phyloP scores from a whole-genome alignment of 225 moss, liverwort and hornwort species.

The Bryum argenteum region DNA sequence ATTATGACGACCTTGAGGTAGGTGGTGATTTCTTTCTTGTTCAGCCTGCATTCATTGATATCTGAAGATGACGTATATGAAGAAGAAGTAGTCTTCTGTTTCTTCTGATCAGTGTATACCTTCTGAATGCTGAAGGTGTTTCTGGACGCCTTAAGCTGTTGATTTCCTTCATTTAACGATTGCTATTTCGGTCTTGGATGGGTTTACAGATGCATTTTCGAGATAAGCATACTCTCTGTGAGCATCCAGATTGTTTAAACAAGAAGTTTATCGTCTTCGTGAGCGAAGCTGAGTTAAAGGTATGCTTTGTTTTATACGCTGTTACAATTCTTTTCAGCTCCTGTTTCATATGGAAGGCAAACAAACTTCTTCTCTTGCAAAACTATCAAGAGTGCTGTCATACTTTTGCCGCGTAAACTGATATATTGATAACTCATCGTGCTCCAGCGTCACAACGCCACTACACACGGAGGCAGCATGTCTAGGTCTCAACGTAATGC shows the following conservation, averaged over 20 bases:
- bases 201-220: conserved; percentile 88
- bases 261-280: conserved; percentile 94
- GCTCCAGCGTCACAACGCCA: conserved; percentile 95
- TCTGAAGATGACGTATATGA: conserved; percentile 13
- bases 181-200: conserved; percentile 30
- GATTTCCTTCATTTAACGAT: conserved; percentile 20
- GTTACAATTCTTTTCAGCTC: conserved; percentile 1
- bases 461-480: conserved; percentile 93
- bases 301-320: conserved; percentile 24
- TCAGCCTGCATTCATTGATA: not conserved
- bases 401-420: not conserved
- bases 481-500: conserved; percentile 96
- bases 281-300: conserved; percentile 95
- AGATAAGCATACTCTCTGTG: conserved; percentile 88
- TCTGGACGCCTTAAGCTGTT: conserved; percentile 3
- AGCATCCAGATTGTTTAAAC: conserved; percentile 89
- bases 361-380: not conserved
- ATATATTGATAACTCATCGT: conserved; percentile 13
- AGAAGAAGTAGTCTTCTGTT: not conserved
- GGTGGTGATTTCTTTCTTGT: not conserved
- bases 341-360: not conserved
- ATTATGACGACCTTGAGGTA: conserved; percentile 95
- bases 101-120: conserved; percentile 1
- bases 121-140: not conserved
- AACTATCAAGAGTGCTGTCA: not conserved